Evolutionary conservation across 768 basidiomycete genomes (phyloP).

Genomic region (Tephrocybe sp.): DNA sequence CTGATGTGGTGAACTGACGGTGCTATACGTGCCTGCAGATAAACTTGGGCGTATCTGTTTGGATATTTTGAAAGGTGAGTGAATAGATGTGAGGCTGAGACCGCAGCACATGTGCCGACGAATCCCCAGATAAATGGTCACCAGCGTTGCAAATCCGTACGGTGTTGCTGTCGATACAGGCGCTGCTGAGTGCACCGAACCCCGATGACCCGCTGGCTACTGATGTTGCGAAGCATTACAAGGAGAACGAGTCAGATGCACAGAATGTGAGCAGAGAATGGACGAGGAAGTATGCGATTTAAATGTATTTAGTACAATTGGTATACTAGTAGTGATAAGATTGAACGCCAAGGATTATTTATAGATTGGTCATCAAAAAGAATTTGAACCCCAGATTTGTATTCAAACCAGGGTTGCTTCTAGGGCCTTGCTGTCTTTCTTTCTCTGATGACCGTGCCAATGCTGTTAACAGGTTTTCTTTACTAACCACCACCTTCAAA

Average conservation of each 20-base stretch:
- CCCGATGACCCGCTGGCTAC: conserved; percentile 95
- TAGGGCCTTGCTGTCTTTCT: conserved; percentile 13
- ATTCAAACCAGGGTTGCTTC: conserved; percentile 16
- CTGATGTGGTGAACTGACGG: neutral
- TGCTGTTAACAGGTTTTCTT: no score
- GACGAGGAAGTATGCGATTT: conserved; percentile 82
- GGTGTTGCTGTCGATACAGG: conserved; percentile 94
- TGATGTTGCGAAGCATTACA: conserved; percentile 97
- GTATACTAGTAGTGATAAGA: conserved; percentile 14
- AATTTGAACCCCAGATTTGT: conserved; percentile 26
- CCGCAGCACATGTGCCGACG: neutral
- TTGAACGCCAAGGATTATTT: conserved; percentile 14
- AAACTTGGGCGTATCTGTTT: conserved; percentile 98
- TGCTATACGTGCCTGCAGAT: conserved; percentile 47
- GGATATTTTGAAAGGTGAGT: conserved; percentile 92
- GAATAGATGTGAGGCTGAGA: neutral
- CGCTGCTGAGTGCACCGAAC: conserved; percentile 94
- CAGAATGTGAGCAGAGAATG: conserved; percentile 92
- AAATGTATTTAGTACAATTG: conserved; percentile 11
- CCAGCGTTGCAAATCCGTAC: conserved; percentile 98
- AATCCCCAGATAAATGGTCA: conserved; percentile 89
- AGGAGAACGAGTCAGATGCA: conserved; percentile 93
- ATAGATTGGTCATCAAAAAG: conserved; percentile 18
- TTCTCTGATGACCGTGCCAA: conserved; percentile 17
- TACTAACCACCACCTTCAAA: no score